phyloP scores from a whole-genome alignment of 768 basidiomycete genomes.

The Pisolithus orientalis region DNA sequence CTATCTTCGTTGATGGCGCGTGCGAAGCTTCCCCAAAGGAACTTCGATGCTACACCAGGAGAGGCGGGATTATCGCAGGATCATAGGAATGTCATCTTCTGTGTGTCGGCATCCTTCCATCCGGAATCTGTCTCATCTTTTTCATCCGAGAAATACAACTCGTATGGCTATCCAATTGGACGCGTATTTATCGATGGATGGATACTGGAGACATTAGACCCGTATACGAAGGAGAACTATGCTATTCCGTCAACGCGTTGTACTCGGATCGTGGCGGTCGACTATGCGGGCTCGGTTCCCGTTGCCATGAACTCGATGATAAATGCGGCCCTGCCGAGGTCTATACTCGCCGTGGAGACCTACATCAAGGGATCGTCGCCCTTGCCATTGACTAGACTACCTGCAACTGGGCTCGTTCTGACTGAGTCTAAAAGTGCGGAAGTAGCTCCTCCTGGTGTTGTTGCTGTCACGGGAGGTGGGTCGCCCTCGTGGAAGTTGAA shows the following conservation, averaged over 20 bases:
- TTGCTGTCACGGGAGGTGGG: slow-evolving; percentile 14
- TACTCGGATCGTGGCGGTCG: slow-evolving; percentile 77
- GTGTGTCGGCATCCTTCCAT: slow-evolving; percentile 77
- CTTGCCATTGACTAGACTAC: slow-evolving; percentile 63
- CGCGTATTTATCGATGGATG: slow-evolving; percentile 87
- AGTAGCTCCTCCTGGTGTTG: slow-evolving; percentile 18
- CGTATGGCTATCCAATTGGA: slow-evolving; percentile 67
- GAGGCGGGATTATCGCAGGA: slow-evolving; percentile 32
- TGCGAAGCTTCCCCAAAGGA: slow-evolving; percentile 30
- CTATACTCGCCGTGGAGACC: slow-evolving; percentile 67
- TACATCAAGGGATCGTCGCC: slow-evolving; percentile 63
- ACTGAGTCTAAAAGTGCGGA: slow-evolving; percentile 47
- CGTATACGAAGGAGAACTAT: slow-evolving; percentile 90
- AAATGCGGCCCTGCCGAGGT: slow-evolving; percentile 69
- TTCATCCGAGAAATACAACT: slow-evolving; percentile 65
- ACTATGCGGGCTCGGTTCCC: slow-evolving; percentile 82
- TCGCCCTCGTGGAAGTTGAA: slow-evolving; percentile 50
- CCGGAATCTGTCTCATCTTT: slow-evolving; percentile 56
- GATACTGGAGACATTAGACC: slow-evolving; percentile 94
- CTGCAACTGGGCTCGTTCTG: slow-evolving; percentile 56
- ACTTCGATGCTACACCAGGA: slow-evolving; percentile 39
- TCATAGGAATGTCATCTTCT: slow-evolving; percentile 64
- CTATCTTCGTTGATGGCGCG: slow-evolving; percentile 73
- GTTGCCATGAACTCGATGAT: slow-evolving; percentile 80
- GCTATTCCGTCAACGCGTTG: slow-evolving; percentile 90